These are phyloP conservation scores for Chytriomyces confervae DNA, from an alignment of 192 early-diverging fungal species.

Conservation along the genomic window DNA sequence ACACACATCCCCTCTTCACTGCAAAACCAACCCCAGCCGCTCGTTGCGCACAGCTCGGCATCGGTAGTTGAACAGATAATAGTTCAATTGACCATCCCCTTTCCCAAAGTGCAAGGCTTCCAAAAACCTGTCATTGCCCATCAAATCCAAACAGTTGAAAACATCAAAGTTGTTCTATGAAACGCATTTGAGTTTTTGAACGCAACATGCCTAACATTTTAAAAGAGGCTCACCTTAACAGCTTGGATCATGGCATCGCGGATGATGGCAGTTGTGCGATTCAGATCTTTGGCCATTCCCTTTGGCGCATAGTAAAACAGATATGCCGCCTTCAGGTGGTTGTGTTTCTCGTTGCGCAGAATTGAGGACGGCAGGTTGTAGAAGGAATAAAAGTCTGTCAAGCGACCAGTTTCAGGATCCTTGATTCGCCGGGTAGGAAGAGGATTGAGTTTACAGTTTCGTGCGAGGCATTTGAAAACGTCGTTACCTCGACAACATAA, in stretches of 20 bases:
- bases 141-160: slow-evolving; percentile 90
- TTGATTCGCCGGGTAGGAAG: slow-evolving; percentile 9
- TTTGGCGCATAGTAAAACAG: slow-evolving; percentile 87
- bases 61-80: slow-evolving; percentile 96
- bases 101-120: slow-evolving; percentile 87
- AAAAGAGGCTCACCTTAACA: slow-evolving; percentile 41
- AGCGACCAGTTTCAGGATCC: slow-evolving; percentile 60
- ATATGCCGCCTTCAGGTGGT: slow-evolving; percentile 86
- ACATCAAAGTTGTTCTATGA: slow-evolving; percentile 83
- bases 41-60: slow-evolving; percentile 69
- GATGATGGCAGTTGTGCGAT: slow-evolving; percentile 67
- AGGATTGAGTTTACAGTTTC: background rate
- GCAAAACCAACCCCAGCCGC: slow-evolving; percentile 89
- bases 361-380: slow-evolving; percentile 94
- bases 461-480: background rate
- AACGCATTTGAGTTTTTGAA: slow-evolving; percentile 6
- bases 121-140: slow-evolving; percentile 85
- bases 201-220: slow-evolving; percentile 7
- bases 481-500: slow-evolving; percentile 85
- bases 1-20: slow-evolving; percentile 51
- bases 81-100: slow-evolving; percentile 94
- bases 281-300: slow-evolving; percentile 54
- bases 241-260: slow-evolving; percentile 84
- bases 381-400: slow-evolving; percentile 93
- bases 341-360: slow-evolving; percentile 75